Percentiles rank a stretch among this genome's conserved stretches.
Evolutionary conservation across 2,329 filamentous ascomycete species (phyloP).

Genomic region (Peltaster fructicola): DNA sequence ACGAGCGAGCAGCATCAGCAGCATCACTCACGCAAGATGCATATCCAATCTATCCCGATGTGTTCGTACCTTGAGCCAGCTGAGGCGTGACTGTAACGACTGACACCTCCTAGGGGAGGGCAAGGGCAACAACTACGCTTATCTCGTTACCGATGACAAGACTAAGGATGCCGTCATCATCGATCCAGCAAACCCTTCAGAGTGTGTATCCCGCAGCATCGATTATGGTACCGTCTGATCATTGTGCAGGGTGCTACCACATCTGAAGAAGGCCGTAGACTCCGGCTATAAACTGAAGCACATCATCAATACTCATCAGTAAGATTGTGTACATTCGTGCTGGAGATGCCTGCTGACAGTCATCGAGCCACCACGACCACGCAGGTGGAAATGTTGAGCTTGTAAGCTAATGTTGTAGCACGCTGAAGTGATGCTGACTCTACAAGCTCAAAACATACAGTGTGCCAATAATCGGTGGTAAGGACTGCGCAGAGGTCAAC

Average conservation of each 20-base stretch:
- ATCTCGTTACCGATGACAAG: slow-evolving; percentile 36
- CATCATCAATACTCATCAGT: slow-evolving; percentile 97
- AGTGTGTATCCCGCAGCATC: slow-evolving; percentile 35
- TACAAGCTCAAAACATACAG: slow-evolving; percentile 40
- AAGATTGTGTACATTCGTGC: slow-evolving; percentile 28
- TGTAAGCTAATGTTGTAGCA: slow-evolving; percentile 28
- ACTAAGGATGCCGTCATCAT: slow-evolving; percentile 43
- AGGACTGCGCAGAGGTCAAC: slow-evolving; percentile 66
- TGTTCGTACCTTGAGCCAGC: slow-evolving; percentile 38
- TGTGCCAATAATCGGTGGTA: slow-evolving; percentile 71
- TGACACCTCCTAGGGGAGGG: slow-evolving; percentile 44
- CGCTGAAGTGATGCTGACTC: not conserved
- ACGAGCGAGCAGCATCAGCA: not conserved
- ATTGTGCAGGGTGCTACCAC: slow-evolving; percentile 36
- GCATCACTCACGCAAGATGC: slow-evolving; percentile 40
- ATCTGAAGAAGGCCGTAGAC: slow-evolving; percentile 55
- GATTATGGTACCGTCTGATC: slow-evolving; percentile 2
- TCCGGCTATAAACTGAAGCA: slow-evolving; percentile 64
- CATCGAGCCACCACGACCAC: slow-evolving; percentile 74
- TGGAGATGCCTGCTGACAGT: slow-evolving; percentile 3
- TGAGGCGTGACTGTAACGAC: slow-evolving; percentile 7
- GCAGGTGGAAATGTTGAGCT: slow-evolving; percentile 78
- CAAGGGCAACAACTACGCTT: slow-evolving; percentile 67
- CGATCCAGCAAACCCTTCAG: slow-evolving; percentile 61
- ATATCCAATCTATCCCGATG: slow-evolving; percentile 79